Base-by-base conservation (phyloP, 2,329 filamentous ascomycete genomes). In the Parasarocladium wereldwijsianum region DNA sequence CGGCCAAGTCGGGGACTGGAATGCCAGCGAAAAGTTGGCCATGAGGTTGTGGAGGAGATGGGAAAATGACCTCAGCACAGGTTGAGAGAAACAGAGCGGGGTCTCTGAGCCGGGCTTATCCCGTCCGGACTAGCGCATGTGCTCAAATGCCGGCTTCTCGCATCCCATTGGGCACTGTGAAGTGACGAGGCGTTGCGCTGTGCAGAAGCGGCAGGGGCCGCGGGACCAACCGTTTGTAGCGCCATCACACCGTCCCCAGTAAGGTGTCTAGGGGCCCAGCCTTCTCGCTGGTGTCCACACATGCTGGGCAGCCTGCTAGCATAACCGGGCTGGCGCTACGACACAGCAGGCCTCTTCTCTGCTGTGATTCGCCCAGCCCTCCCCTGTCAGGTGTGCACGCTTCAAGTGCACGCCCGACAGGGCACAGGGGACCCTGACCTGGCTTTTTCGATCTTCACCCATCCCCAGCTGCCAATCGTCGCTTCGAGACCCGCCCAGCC, bases 201-300 rank as follows among this genome's bases (percentile, higher is more conserved):
- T 60, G 57, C 58, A 62, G 51, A 47, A 45, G 45, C 50, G 45
- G 50, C 47, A 53, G 57, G 56, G 51, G 49, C 54, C 50, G 53
- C 55, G 56, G 60, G 54, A 56, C 54, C 54, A 55, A 56, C 54
- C 54, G 54, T 52, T 49, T 45, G 43, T 51, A 54, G 54, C 49
- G 50, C 43, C 40, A 41, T 39, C 42, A 41, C 19, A 19, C 19
- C n/a, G n/a, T n/a, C 20, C 14, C 8, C 19, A 8, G 19, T 21
- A 8, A 21, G n/a, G 19, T 21, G 19, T 8, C 18, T 13, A 29
- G 26, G n/a, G 26, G 11, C 14, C 17, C n/a, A 17, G 12, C 17
- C 16, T 18, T 17, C 17, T 4, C 15, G 6, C 15, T 29, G n/a
- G 20, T 5, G 24, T 9, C n/a, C 14, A 13, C 24, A 13, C n/a